A percentile compares a stretch with the other conserved stretches of the same genome.
phyloP scores from a whole-genome alignment of 228 moss, liverwort and hornwort species.

The Sphagnum fallax region DNA sequence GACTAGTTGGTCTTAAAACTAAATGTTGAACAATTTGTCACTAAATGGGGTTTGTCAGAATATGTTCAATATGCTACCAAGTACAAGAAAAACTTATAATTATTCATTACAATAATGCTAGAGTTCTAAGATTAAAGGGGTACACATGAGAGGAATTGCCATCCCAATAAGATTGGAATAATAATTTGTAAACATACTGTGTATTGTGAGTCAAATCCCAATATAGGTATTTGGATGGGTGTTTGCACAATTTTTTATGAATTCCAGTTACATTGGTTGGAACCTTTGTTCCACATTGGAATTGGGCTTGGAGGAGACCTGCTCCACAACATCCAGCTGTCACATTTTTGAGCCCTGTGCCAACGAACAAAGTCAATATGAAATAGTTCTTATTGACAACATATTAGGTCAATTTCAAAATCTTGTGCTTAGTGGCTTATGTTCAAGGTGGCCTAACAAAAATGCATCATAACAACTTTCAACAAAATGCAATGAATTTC shows the following conservation, averaged over 20 bases:
- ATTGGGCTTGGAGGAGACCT: neutral
- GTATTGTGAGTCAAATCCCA: neutral
- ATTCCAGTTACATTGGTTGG: neutral
- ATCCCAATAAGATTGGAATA: neutral
- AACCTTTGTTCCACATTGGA: neutral
- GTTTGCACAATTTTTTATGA: neutral
- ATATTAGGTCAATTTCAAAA: no score
- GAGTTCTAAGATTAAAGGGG: neutral
- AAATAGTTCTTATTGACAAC: no score
- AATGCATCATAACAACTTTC: no score
- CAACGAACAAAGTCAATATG: neutral
- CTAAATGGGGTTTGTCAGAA: no score
- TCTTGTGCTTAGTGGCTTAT: no score
- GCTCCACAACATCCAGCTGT: slow-evolving; percentile 1
- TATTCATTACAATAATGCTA: neutral
- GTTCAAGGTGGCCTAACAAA: no score
- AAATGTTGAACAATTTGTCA: no score
- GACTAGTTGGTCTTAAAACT: no score
- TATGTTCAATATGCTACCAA: no score
- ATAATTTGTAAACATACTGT: neutral
- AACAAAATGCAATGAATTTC: no score
- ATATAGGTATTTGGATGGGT: neutral
- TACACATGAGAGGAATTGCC: neutral
- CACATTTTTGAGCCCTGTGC: neutral
- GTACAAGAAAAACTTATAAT: no score